A percentile compares a stretch with the other conserved stretches of the same genome.
phyloP scores from a whole-genome alignment of 1,284 basidiomycete genomes.

The Sanguinoderma infundibulare region DNA sequence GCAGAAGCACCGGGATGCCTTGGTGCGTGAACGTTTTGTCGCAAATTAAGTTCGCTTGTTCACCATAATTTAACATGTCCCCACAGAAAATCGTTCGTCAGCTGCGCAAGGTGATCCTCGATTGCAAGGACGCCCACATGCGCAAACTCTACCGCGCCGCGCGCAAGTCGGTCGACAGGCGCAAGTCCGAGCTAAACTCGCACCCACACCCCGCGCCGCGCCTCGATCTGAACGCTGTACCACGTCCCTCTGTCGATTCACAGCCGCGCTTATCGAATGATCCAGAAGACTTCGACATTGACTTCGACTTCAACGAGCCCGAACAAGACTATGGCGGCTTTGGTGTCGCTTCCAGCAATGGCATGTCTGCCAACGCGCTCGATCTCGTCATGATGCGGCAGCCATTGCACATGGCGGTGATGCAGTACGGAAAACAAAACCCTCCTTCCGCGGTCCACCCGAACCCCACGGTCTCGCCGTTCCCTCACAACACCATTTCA shows the following conservation, averaged over 20 bases:
- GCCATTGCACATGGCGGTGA: slow-evolving; percentile 49
- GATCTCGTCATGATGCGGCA: slow-evolving; percentile 41
- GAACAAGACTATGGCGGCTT: slow-evolving; percentile 19
- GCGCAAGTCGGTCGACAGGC: slow-evolving; percentile 24
- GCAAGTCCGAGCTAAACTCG: slow-evolving; percentile 15
- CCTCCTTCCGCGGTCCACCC: slow-evolving; percentile 38
- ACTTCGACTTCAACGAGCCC: slow-evolving; percentile 63
- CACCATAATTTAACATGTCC: neutral
- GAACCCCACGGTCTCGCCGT: slow-evolving; percentile 50
- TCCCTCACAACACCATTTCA: slow-evolving; percentile 69
- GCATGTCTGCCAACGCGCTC: slow-evolving; percentile 25
- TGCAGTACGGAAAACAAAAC: slow-evolving; percentile 45
- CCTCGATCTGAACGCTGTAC: slow-evolving; percentile 29
- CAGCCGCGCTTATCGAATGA: slow-evolving; percentile 38
- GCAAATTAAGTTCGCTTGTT: neutral
- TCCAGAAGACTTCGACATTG: slow-evolving; percentile 71
- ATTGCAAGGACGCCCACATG: slow-evolving; percentile 73
- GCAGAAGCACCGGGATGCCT: slow-evolving; percentile 65
- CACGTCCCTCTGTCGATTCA: slow-evolving; percentile 40
- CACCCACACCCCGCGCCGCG: slow-evolving; percentile 16
- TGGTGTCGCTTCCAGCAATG: slow-evolving; percentile 16
- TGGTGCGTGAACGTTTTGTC: slow-evolving; percentile 53
- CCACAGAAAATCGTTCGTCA: slow-evolving; percentile 75
- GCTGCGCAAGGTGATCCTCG: slow-evolving; percentile 79
- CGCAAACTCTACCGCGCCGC: slow-evolving; percentile 34